Evolutionary conservation across 1,139 yeast genomes (phyloP), one percentile per base, ranked within the genome.

Genomic region (Barnettozyma hawaiiensis): DNA sequence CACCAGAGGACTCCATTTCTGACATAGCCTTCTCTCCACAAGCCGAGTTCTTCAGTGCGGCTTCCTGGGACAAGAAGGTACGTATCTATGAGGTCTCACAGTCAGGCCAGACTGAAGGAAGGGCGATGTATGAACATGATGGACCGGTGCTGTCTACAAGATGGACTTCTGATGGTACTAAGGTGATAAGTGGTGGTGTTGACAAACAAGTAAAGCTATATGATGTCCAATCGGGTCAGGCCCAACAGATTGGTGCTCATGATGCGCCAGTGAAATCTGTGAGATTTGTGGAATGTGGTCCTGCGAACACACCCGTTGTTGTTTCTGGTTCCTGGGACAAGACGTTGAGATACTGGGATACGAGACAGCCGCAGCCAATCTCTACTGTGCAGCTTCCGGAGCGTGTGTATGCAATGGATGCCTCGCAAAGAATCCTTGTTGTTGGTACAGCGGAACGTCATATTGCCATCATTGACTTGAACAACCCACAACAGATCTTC

Each of bases 261-360:
- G 90, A 83, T 59, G 87, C 81, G 3, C 75, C 97, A 0, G 95
- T 94, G 12, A 76, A 74, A 47, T 63, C 77, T 20, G 85, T 92
- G 24, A 70, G 95, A 47, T 80, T 76, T 48, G 95, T 87, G 10
- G 83, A 81, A 49, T 84, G 92, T 60, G 95, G 95, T 0, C 89
- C 92, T 9, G 70, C 80, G 24, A 83, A 81, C 57, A 76, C 87
- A 0, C 96, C 84, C 35, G 86, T 86, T 48, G 79, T 92, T 22
- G 97, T 90, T 2, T 79, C 92, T 36, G 96, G 96, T 12, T 86
- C 97, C 7, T 92, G 97, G 97, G 98, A 94, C 64, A 89, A 89
- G 64, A 89, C 97, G 0, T 67, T 94, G 51, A 80, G 78, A 60
- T 94, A 92, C 65, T 89, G 97, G 97, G 97, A 92, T 63, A 72